phyloP scores from a whole-genome alignment of 108 stramenopile species.

The Fistulifera pelliculosa region DNA sequence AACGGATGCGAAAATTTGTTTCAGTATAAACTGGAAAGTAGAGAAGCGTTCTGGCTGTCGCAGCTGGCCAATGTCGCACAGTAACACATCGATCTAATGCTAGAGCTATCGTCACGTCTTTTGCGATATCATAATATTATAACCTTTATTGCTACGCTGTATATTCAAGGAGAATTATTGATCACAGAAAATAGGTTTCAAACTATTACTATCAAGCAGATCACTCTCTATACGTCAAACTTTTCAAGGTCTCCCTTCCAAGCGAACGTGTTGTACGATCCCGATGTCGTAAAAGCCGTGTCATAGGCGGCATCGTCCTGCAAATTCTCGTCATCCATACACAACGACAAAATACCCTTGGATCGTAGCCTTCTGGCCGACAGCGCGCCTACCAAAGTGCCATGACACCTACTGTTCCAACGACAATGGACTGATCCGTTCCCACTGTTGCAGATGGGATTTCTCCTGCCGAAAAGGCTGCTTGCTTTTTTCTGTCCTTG shows the following conservation, averaged over 20 bases:
- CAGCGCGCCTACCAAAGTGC: slow-evolving; percentile 70
- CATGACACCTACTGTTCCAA: slow-evolving; percentile 76
- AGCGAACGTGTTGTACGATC: slow-evolving; percentile 42
- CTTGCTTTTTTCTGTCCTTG: background rate
- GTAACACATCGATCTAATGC: too few relatives aligned
- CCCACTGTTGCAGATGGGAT: background rate
- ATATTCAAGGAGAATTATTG: too few relatives aligned
- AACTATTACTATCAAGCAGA: too few relatives aligned
- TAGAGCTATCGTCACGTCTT: too few relatives aligned
- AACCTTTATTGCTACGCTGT: too few relatives aligned
- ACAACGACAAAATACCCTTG: slow-evolving; percentile 33
- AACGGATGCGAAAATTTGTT: too few relatives aligned
- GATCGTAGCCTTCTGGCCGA: slow-evolving; percentile 48
- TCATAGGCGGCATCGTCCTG: slow-evolving; percentile 58
- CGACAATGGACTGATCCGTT: slow-evolving; percentile 38
- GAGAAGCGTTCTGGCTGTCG: too few relatives aligned
- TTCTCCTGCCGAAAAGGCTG: background rate
- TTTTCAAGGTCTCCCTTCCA: slow-evolving; percentile 78
- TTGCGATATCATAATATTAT: too few relatives aligned
- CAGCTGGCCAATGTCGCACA: too few relatives aligned
- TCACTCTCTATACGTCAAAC: slow-evolving; percentile 68
- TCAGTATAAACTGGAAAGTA: too few relatives aligned
- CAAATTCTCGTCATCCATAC: slow-evolving; percentile 71
- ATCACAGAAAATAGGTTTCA: too few relatives aligned
- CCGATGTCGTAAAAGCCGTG: slow-evolving; percentile 24